Evolutionary conservation across 805 yeast species (phyloP), one percentile per base, ranked within the genome.

Genomic region (Cyberlindnera sargentensis): DNA sequence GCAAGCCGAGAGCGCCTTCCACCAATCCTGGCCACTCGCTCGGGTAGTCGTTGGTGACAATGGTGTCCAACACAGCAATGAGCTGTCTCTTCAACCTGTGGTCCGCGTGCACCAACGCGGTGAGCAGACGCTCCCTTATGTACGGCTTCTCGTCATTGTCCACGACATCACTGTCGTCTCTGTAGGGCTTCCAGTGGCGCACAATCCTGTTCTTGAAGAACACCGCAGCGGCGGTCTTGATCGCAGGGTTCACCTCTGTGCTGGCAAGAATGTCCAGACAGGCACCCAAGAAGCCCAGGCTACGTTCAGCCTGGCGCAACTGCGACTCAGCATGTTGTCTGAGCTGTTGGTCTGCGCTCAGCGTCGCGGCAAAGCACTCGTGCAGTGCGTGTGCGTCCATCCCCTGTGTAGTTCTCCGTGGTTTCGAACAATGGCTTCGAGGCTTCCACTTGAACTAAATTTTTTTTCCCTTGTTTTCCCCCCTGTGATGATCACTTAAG

Each of bases 251-350:
- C 11, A 73, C 78, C 15, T 72, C 76, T 6, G 64, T 64, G 23
- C 77, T 74, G 15, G 73, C 60, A 20, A 88, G 71, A 41, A 89
- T 82, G 57, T 86, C 91, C 38, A 91, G 66, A 61, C 95, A 85
- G 2, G 91, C 90, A 5, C 84, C 84, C 34, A 87, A 65, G 57
- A 90, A 90, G 5, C 95, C 95, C 1, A 84, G 78, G 3, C 72
- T 61, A 28, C 58, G 54, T 39, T 82, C 76, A 6, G 82, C 78
- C 53, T 71, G 70, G 45, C 73, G 73, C 40, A 90, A 72, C 51
- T 80, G 78, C 1, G 57, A 44, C 63, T 91, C 97, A 0, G 96
- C 93, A 41, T 76, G 75, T 41, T 68, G 70, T 52, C 95, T 77
- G 24, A 72, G 64, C 9, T 63, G 57, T 46, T 75, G 80, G 56